Percentiles rank a stretch among this genome's conserved stretches.
Evolutionary conservation across 164 flowering plant genomes (phyloP).

Genomic region (Magnolia kwangsiensis): DNA sequence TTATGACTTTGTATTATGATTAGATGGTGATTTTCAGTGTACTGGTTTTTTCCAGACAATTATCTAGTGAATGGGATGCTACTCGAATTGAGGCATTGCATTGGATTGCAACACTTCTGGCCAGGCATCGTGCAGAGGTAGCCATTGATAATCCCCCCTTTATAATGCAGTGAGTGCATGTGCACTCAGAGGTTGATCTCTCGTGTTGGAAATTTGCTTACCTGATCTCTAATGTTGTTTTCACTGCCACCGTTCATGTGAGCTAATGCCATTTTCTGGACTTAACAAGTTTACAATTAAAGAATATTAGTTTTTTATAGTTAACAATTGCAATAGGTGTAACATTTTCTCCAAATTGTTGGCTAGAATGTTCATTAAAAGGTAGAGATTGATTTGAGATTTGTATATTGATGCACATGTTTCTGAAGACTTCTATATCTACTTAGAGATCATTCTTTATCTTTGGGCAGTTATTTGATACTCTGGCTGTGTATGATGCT

Average conservation of each 20-base stretch:
- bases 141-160: background rate
- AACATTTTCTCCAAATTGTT: background rate
- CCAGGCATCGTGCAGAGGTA: conserved; percentile 81
- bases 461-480: too few relatives aligned
- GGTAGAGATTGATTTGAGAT: background rate
- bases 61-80: conserved; percentile 83
- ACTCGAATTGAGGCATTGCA: conserved; percentile 89
- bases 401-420: background rate
- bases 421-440: background rate
- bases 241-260: background rate
- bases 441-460: background rate
- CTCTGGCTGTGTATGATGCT: too few relatives aligned
- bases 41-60: conserved; percentile 45
- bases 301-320: too few relatives aligned
- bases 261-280: background rate
- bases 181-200: background rate
- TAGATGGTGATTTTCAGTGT: conserved; percentile 8
- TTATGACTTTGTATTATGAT: conserved; percentile 4
- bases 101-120: conserved; percentile 84
- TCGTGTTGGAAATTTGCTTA: background rate
- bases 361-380: too few relatives aligned
- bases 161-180: background rate
- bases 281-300: too few relatives aligned
- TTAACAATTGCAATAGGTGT: background rate
- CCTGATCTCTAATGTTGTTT: background rate